phyloP scores from a whole-genome alignment of 352 stramenopile genomes.

The Phytophthora constricta region DNA sequence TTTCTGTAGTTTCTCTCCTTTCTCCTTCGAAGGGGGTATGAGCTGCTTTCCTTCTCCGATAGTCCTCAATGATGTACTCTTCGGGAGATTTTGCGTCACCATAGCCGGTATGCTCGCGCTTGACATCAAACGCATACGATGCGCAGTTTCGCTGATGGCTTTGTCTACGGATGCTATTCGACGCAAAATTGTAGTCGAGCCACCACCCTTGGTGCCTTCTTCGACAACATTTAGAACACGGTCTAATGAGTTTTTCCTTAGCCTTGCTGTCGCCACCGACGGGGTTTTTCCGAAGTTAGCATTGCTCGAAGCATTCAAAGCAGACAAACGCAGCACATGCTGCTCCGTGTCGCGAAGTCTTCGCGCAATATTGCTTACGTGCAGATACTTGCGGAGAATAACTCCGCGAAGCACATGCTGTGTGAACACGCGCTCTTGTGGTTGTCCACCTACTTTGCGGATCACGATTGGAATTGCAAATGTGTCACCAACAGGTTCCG shows the following conservation, averaged over 20 bases:
- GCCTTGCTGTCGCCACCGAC: constrained; percentile 2
- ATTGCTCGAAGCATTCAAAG: constrained; percentile 14
- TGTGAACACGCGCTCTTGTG: constrained; percentile 54
- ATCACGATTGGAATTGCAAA: constrained; percentile 49
- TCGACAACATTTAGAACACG: constrained; percentile 13
- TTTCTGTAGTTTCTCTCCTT: constrained; percentile 21
- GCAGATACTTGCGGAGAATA: constrained; percentile 72
- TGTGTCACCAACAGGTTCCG: constrained; percentile 20
- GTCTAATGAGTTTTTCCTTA: constrained; percentile 22
- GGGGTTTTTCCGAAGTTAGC: constrained; percentile 14
- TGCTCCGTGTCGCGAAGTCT: constrained; percentile 73
- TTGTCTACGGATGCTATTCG: constrained; percentile 67
- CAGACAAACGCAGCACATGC: constrained; percentile 45
- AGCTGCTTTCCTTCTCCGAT: constrained; percentile 43
- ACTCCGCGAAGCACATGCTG: constrained; percentile 67
- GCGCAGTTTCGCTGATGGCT: constrained; percentile 67
- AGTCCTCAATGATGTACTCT: constrained; percentile 45
- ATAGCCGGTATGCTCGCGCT: constrained; percentile 32
- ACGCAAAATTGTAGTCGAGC: constrained; percentile 35
- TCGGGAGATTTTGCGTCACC: constrained; percentile 23
- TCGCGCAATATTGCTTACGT: constrained; percentile 65
- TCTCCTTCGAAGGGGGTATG: not conserved
- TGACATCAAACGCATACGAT: constrained; percentile 61
- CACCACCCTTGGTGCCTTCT: not conserved
- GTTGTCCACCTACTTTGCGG: constrained; percentile 32